These are phyloP conservation scores for Phytophthora kernoviae DNA, from an alignment of 352 stramenopile species.

Conservation along the genomic window DNA sequence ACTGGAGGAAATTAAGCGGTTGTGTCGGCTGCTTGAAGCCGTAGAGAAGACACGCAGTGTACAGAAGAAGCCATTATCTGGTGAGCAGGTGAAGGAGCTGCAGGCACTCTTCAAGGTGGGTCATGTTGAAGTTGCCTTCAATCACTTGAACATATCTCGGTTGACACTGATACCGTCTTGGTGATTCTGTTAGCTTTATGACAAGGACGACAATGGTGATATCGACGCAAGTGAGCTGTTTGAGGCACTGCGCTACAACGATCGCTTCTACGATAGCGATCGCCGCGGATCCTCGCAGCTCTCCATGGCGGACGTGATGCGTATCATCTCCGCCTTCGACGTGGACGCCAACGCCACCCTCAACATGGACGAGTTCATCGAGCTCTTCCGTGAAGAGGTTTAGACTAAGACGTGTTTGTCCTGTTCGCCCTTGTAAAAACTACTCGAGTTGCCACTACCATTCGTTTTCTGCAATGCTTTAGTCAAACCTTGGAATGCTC, in stretches of 20 bases:
- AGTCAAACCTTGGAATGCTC: too few relatives aligned
- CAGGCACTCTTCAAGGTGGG: slow-evolving; percentile 60
- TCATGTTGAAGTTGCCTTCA: slow-evolving; percentile 31
- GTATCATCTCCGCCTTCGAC: slow-evolving; percentile 82
- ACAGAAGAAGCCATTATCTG: slow-evolving; percentile 60
- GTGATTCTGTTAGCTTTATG: slow-evolving; percentile 48
- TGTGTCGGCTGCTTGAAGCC: slow-evolving; percentile 57
- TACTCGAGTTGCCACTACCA: too few relatives aligned
- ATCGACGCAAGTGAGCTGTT: slow-evolving; percentile 77
- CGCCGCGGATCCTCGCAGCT: slow-evolving; percentile 32
- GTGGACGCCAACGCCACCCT: slow-evolving; percentile 73
- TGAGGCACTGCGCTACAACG: slow-evolving; percentile 70
- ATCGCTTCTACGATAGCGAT: slow-evolving; percentile 68
- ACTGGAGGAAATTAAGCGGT: slow-evolving; percentile 58
- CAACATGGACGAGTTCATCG: slow-evolving; percentile 79
- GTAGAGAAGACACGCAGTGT: slow-evolving; percentile 56
- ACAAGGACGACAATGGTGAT: slow-evolving; percentile 66
- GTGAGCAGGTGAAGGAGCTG: slow-evolving; percentile 63
- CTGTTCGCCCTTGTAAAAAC: too few relatives aligned
- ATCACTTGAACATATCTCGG: slow-evolving; percentile 21
- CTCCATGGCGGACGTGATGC: slow-evolving; percentile 63
- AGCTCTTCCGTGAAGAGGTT: slow-evolving; percentile 77
- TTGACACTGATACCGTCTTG: slow-evolving; percentile 7
- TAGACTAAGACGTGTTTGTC: slow-evolving; percentile 16
- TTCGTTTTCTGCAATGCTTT: too few relatives aligned